These are phyloP conservation scores for Corinectria fuckeliana DNA, from an alignment of 2,329 filamentous ascomycete genomes.

Conservation along the genomic window DNA sequence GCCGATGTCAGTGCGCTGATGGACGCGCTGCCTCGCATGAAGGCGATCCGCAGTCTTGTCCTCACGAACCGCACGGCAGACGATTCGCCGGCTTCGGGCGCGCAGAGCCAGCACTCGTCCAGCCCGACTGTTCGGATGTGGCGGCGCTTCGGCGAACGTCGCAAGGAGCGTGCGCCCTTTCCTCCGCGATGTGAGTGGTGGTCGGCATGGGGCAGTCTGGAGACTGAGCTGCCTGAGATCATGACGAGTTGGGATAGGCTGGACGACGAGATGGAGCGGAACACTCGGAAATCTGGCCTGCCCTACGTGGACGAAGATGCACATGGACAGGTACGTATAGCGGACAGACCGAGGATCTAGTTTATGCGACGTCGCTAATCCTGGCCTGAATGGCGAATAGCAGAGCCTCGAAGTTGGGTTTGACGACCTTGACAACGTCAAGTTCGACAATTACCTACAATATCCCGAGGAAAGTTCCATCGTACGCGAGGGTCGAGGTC, in stretches of 20 bases:
- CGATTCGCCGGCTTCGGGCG: background rate
- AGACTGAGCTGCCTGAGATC: background rate
- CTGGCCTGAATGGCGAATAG: background rate
- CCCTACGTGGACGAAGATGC: background rate
- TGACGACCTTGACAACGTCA: background rate
- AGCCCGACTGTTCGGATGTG: constrained; percentile 3
- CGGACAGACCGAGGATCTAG: background rate
- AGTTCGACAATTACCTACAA: background rate
- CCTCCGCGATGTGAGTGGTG: constrained; percentile 3
- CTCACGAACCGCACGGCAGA: constrained; percentile 7
- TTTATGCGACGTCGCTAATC: background rate
- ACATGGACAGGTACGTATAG: background rate
- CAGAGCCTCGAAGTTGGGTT: background rate
- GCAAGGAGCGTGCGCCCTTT: background rate
- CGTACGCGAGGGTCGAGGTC: background rate
- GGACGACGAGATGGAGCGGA: background rate
- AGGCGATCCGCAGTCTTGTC: background rate
- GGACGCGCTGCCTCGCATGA: background rate
- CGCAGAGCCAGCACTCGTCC: constrained; percentile 1
- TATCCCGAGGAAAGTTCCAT: background rate
- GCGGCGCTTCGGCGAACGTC: background rate
- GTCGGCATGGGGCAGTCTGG: background rate
- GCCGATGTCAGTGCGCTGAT: background rate
- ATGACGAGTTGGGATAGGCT: background rate
- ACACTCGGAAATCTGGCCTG: background rate